Base-by-base conservation (phyloP, 2,329 filamentous ascomycete species). In the Dactylellina haptotyla region DNA sequence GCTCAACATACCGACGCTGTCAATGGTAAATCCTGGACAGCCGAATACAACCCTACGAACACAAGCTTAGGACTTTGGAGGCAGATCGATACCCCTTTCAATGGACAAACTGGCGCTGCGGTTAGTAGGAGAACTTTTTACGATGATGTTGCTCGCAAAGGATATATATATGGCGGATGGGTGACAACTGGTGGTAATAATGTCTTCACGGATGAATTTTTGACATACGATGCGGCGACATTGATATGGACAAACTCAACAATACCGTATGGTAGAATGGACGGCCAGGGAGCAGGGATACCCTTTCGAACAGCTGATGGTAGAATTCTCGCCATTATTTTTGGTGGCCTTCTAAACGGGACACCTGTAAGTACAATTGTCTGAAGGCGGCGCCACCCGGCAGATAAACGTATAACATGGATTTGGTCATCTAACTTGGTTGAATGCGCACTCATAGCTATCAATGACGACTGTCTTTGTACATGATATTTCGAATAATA, bases 151-250 rank as follows among this genome's bases (percentile, higher is more conserved):
- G 56, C 64, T 5, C 43, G 64, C 26, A 69, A 46, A 54, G 64
- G 64, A 6, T 69, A 69, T 46, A 69, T 69, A 20, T 69, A 69
- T 23, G 64, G 64, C 26, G 54, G 64, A 8, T 69, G 64, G 64
- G 14, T 53, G 20, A 61, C 64, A n/a, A 28, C 32, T 12, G 46
- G 18, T 0, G 64, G 64, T 0, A 50, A 30, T 4, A 32, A 18
- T 16, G 39, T 61, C 8, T 53, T 69, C 23, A 69, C 64, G 16
- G 54, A 69, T 39, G 64, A 54, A 5, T 18, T 57, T 4, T 46
- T 61, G n/a, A 69, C 64, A 5, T 69, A 69, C 18, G 64, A 69
- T 32, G 54, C 64, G 10, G 56, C 26, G 16, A 54, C 34, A 23
- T 20, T 61, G 54, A 26, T 46, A 10, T 69, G 64, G 64, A 46